phyloP scores from a whole-genome alignment of 805 yeast genomes.

The Zygosaccharomyces bisporus region DNA sequence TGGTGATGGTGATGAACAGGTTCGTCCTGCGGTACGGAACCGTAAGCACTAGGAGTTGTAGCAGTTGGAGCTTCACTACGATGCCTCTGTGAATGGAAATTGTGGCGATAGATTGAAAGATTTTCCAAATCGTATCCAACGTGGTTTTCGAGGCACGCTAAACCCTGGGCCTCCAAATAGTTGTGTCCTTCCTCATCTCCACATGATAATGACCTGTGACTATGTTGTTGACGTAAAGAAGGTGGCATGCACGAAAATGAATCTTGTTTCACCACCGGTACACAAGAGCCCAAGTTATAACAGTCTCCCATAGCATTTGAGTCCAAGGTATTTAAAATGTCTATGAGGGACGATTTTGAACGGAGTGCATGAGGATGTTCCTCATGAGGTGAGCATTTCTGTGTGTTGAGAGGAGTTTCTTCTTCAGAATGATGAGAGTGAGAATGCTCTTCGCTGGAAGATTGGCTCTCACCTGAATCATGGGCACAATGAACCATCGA shows the following conservation, averaged over 20 bases:
- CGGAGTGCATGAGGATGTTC: slow-evolving; percentile 9
- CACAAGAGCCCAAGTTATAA: slow-evolving; percentile 16
- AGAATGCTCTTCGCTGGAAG: background rate
- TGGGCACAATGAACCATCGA: slow-evolving; percentile 86
- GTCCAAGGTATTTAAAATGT: slow-evolving; percentile 15
- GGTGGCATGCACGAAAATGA: slow-evolving; percentile 16
- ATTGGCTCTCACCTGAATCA: slow-evolving; percentile 25
- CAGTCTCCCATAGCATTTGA: slow-evolving; percentile 12
- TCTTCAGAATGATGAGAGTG: slow-evolving; percentile 7
- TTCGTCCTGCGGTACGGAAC: slow-evolving; percentile 7
- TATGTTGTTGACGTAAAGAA: background rate
- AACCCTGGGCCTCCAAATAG: slow-evolving; percentile 12
- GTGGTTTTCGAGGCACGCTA: slow-evolving; percentile 34
- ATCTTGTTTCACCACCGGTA: slow-evolving; percentile 17
- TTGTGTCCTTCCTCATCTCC: slow-evolving; percentile 2
- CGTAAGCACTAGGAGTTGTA: slow-evolving; percentile 6
- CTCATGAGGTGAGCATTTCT: slow-evolving; percentile 5
- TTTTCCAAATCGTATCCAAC: slow-evolving; percentile 38
- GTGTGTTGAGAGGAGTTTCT: slow-evolving; percentile 5
- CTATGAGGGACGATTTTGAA: slow-evolving; percentile 16
- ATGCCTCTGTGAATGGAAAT: slow-evolving; percentile 21
- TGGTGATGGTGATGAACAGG: slow-evolving; percentile 70
- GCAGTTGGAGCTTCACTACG: slow-evolving; percentile 8
- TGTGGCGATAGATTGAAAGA: slow-evolving; percentile 31
- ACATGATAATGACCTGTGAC: slow-evolving; percentile 6